phyloP scores from a whole-genome alignment of 2,329 filamentous ascomycete genomes.

The Pestalotiopsis sp. region DNA sequence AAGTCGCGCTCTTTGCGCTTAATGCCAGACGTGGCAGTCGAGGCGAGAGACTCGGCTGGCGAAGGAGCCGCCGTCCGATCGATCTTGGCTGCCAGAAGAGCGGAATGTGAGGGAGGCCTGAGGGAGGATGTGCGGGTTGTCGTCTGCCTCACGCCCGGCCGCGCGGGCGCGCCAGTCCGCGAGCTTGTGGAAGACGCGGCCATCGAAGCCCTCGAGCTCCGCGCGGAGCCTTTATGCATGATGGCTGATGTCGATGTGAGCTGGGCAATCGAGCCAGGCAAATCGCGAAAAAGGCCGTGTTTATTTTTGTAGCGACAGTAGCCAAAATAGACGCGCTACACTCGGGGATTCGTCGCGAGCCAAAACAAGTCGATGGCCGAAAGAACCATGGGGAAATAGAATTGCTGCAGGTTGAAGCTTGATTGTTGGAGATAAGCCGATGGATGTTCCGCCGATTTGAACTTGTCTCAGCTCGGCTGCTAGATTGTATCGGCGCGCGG shows the following conservation, averaged over 20 bases:
- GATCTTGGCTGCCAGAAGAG: conserved; percentile 25
- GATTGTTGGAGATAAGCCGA: not conserved
- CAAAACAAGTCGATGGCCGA: not conserved
- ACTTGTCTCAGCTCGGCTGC: not conserved
- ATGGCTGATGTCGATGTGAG: not conserved
- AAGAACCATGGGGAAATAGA: not conserved
- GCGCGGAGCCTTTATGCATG: conserved; percentile 32
- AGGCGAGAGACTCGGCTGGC: conserved; percentile 69
- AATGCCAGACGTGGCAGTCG: conserved; percentile 56
- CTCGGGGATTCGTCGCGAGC: not conserved
- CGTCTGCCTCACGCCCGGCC: conserved; percentile 22
- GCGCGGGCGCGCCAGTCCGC: conserved; percentile 21
- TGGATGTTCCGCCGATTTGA: not conserved
- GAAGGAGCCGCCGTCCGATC: conserved; percentile 56
- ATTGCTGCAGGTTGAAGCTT: not conserved
- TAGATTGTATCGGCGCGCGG: not conserved
- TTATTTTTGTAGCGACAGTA: not conserved
- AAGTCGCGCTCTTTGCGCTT: conserved; percentile 90
- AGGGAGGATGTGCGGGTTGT: conserved; percentile 24
- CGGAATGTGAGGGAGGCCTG: conserved; percentile 24
- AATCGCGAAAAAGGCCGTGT: not conserved
- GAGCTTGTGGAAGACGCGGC: conserved; percentile 18
- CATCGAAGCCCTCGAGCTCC: conserved; percentile 29
- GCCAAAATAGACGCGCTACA: conserved; percentile 1
- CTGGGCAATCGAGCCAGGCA: not conserved